Conservation (phyloP, 2,329 filamentous ascomycete genomes). For the Sclerotinia minor region DNA sequence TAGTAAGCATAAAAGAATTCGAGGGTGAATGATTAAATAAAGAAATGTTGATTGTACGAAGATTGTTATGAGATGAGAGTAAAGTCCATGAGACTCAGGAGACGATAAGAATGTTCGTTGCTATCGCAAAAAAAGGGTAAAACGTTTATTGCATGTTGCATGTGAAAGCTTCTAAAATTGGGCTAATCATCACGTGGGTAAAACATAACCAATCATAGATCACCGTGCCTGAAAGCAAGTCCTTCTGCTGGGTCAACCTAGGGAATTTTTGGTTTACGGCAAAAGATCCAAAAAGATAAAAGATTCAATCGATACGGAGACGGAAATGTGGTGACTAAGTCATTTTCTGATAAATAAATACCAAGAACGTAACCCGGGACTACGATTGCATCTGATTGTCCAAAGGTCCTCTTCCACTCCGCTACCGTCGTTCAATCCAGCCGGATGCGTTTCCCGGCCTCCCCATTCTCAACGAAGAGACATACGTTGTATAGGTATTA, state of each 20-base stretch:
- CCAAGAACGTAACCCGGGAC: background rate
- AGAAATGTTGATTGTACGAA: background rate
- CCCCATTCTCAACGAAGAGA: background rate
- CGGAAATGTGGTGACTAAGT: background rate
- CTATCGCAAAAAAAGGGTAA: background rate
- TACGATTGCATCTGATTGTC: background rate
- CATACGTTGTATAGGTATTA: too few species aligned
- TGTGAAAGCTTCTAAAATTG: background rate
- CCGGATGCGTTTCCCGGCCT: conserved; percentile 2
- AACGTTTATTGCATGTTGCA: conserved; percentile 16
- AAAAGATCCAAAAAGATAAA: too few species aligned
- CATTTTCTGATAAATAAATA: background rate
- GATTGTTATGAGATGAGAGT: background rate
- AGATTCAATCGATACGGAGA: too few species aligned
- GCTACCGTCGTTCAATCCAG: background rate
- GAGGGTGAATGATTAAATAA: background rate
- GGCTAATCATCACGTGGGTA: conserved; percentile 5
- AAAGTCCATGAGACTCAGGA: background rate
- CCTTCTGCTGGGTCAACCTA: background rate
- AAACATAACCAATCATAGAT: conserved; percentile 13
- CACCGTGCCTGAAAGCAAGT: background rate
- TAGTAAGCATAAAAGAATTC: background rate
- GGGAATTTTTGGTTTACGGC: background rate
- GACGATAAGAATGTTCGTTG: conserved; percentile 13
- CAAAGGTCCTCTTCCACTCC: background rate